These are phyloP conservation scores for Apiotrichum brassicae DNA, from an alignment of 1,284 basidiomycete genomes.

Conservation along the genomic window DNA sequence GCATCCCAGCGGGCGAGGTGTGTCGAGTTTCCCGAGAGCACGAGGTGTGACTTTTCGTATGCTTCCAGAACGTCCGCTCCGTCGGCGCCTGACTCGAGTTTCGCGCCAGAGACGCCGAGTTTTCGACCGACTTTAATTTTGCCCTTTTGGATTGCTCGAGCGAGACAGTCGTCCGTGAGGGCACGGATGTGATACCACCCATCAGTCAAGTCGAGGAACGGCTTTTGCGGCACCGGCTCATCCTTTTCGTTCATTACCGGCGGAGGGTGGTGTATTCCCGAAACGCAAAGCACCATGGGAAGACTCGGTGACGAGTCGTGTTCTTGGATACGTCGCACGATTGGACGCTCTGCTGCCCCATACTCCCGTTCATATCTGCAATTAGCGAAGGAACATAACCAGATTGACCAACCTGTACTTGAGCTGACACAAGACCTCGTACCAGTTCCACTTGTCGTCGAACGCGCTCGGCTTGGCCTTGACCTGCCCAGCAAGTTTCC, in stretches of 20 bases:
- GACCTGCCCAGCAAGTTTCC: slow-evolving; percentile 86
- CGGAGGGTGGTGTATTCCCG: slow-evolving; percentile 58
- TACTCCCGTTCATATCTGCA: slow-evolving; percentile 83
- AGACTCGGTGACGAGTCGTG: slow-evolving; percentile 56
- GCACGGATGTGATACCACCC: slow-evolving; percentile 90
- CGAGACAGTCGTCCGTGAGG: slow-evolving; percentile 64
- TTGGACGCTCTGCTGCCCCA: slow-evolving; percentile 68
- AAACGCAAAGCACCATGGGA: slow-evolving; percentile 76
- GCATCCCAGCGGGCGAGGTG: slow-evolving; percentile 81
- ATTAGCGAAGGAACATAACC: background rate
- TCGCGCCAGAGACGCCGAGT: slow-evolving; percentile 70
- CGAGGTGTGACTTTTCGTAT: slow-evolving; percentile 59
- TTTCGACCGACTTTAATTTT: slow-evolving; percentile 72
- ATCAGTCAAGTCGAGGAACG: slow-evolving; percentile 74
- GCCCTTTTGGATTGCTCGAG: slow-evolving; percentile 61
- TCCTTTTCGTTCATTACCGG: slow-evolving; percentile 48
- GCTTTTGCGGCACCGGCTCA: slow-evolving; percentile 35
- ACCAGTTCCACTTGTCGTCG: slow-evolving; percentile 65
- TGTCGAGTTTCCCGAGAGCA: slow-evolving; percentile 74
- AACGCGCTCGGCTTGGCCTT: slow-evolving; percentile 63
- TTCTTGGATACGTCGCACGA: slow-evolving; percentile 61
- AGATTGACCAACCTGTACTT: slow-evolving; percentile 62
- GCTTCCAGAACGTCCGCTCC: slow-evolving; percentile 77
- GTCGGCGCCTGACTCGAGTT: slow-evolving; percentile 67
- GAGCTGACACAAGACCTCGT: slow-evolving; percentile 71